phyloP scores from a whole-genome alignment of 2,329 filamentous ascomycete genomes.

The Lachnellula willkommii region DNA sequence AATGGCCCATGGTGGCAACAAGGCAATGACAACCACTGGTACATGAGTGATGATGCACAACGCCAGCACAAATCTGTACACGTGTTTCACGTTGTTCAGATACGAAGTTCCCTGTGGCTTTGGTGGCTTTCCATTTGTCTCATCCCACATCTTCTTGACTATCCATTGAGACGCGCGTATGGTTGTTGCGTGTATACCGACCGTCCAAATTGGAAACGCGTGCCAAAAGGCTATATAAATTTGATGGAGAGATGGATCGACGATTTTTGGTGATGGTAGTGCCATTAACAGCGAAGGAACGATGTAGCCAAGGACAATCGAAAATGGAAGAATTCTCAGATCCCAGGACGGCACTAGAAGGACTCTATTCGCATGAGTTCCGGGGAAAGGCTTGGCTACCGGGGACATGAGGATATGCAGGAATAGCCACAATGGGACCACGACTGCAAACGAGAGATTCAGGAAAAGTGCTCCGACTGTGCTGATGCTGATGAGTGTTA shows the following conservation, averaged over 20 bases:
- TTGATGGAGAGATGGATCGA: slow-evolving; percentile 41
- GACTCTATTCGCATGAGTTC: slow-evolving; percentile 30
- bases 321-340: slow-evolving; percentile 34
- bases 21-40: slow-evolving; percentile 36
- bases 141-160: slow-evolving; percentile 14
- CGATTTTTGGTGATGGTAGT: slow-evolving; percentile 36
- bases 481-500: slow-evolving; percentile 26
- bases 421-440: slow-evolving; percentile 38
- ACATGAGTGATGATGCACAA: slow-evolving; percentile 37
- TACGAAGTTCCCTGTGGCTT: slow-evolving; percentile 20
- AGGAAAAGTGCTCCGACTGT: slow-evolving; percentile 39
- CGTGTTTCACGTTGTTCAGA: slow-evolving; percentile 17
- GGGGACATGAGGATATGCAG: slow-evolving; percentile 40
- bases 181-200: slow-evolving; percentile 34
- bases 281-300: slow-evolving; percentile 40
- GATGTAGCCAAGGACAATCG: slow-evolving; percentile 39
- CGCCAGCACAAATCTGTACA: slow-evolving; percentile 34
- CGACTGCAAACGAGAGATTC: slow-evolving; percentile 39
- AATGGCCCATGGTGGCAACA: slow-evolving; percentile 35
- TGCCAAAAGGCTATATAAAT: slow-evolving; percentile 46
- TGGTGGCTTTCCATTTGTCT: slow-evolving; percentile 24
- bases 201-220: slow-evolving; percentile 43
- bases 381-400: slow-evolving; percentile 30
- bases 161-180: slow-evolving; percentile 2
- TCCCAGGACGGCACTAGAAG: slow-evolving; percentile 27